Base-by-base conservation (phyloP, 441 rosid genomes). In the Erysimum cheiri region DNA sequence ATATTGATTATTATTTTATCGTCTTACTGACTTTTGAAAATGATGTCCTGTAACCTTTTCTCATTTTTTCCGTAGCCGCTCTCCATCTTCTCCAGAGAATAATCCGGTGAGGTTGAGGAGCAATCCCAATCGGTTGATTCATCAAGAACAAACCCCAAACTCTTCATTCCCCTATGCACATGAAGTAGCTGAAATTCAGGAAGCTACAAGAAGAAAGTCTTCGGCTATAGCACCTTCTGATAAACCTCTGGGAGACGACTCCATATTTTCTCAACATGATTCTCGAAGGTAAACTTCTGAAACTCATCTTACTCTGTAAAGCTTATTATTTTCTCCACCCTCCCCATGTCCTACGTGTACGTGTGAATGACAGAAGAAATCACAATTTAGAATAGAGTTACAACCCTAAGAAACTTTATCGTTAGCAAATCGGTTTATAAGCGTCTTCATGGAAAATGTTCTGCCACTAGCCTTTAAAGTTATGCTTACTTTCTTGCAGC, bases 201-300 rank as follows among this genome's bases (percentile, higher is more conserved):
- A 43, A 62, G 79, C 87, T 49, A 82, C 80, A 69, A 76, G 78
- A 67, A 78, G 75, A 57, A 81, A 73, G 64, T 68, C 89, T 72
- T 83, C 85, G 1, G 78, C 76, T 65, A 28, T 39, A 22, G 61
- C 80, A 71, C 59, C 71, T 36, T 56, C 69, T 24, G 75, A 59
- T 66, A 80, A 75, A 50, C 71, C 83, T 78, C 35, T 62, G 29
- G 70, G 52, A 57, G 84, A 84, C 53, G 71, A 77, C 71, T 50
- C 61, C 2, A 64, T 43, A 70, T 64, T 83, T 77, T 12, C 62
- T 71, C 85, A 71, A 50, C 74, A 77, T 59, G 80, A 83, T 44
- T 72, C 82, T 65, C 78, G 69, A 67, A 88, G 90, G 93, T 88
- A 81, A 75, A 48, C 60, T 46, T 52, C 71, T 57, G 60, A 63